These are phyloP conservation scores for Solanum neorickii DNA, from an alignment of 257 asterid species.

Conservation along the genomic window DNA sequence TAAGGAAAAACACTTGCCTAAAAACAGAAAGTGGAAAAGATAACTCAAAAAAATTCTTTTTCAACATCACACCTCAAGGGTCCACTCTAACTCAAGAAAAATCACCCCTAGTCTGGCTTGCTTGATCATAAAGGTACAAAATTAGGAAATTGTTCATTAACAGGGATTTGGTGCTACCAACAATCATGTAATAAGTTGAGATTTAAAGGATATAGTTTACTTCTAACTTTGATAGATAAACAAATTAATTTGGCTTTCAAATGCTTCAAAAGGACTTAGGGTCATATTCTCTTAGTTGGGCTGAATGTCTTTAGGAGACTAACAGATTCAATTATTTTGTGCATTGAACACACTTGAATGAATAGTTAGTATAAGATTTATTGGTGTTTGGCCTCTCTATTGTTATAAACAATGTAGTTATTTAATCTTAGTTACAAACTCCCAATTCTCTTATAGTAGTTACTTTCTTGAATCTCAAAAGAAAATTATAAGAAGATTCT, in stretches of 20 bases:
- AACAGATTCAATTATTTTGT: background rate
- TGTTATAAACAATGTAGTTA: background rate
- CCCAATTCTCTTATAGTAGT: background rate
- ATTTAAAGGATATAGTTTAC: background rate
- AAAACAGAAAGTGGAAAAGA: background rate
- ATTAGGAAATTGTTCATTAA: background rate
- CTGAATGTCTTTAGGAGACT: background rate
- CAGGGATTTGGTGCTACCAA: background rate
- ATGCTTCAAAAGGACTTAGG: background rate
- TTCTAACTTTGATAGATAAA: background rate
- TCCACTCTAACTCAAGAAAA: background rate
- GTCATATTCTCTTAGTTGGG: background rate
- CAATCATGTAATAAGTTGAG: background rate
- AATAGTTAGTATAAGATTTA: background rate
- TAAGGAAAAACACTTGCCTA: background rate
- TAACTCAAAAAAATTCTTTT: too few relatives aligned
- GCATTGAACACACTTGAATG: background rate
- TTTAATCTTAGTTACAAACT: background rate
- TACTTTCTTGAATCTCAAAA: background rate
- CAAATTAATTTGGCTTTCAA: background rate
- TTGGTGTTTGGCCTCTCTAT: background rate
- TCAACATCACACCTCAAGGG: background rate
- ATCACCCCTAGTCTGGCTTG: background rate
- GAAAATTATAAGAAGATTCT: background rate
- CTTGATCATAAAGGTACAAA: background rate